phyloP scores from a whole-genome alignment of 257 asterid species.

The Fraxinus excelsior region DNA sequence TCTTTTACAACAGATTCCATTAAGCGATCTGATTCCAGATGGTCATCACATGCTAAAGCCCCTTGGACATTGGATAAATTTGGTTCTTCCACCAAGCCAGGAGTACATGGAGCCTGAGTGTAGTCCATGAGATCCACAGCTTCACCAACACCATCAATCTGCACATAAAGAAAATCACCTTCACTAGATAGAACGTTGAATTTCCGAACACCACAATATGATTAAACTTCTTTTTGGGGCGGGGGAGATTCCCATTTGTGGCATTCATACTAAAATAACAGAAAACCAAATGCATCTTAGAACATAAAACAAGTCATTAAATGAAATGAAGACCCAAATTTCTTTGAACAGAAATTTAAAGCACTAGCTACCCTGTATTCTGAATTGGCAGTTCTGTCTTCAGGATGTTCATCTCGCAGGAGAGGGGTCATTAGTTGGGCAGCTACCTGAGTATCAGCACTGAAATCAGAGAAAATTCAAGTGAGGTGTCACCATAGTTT shows the following conservation, averaged over 20 bases:
- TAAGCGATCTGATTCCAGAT: slow-evolving; percentile 62
- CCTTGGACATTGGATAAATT: slow-evolving; percentile 72
- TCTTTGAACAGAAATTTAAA: slow-evolving; percentile 13
- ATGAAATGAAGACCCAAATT: not conserved
- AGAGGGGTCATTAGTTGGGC: slow-evolving; percentile 51
- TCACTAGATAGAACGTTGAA: slow-evolving; percentile 15
- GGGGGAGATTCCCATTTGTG: not conserved
- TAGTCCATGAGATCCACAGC: slow-evolving; percentile 59
- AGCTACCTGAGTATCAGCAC: slow-evolving; percentile 73
- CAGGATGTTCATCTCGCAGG: slow-evolving; percentile 57
- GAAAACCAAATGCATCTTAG: not conserved
- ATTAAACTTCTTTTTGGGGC: not conserved
- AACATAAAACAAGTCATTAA: not conserved
- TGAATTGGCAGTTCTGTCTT: slow-evolving; percentile 35
- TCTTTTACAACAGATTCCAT: slow-evolving; percentile 39
- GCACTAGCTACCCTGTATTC: slow-evolving; percentile 54
- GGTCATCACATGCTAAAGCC: slow-evolving; percentile 83
- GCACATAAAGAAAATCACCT: slow-evolving; percentile 22
- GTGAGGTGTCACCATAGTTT: slow-evolving; percentile 17
- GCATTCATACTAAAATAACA: not conserved
- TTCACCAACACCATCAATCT: slow-evolving; percentile 56
- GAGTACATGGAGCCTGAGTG: slow-evolving; percentile 91
- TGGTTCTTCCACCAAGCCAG: slow-evolving; percentile 81
- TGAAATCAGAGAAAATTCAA: slow-evolving; percentile 35
- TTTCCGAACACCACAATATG: not conserved